A percentile compares a stretch with the other conserved stretches of the same genome.
phyloP scores from a whole-genome alignment of 495 filamentous ascomycete genomes.

The Trichoderma reesei region DNA sequence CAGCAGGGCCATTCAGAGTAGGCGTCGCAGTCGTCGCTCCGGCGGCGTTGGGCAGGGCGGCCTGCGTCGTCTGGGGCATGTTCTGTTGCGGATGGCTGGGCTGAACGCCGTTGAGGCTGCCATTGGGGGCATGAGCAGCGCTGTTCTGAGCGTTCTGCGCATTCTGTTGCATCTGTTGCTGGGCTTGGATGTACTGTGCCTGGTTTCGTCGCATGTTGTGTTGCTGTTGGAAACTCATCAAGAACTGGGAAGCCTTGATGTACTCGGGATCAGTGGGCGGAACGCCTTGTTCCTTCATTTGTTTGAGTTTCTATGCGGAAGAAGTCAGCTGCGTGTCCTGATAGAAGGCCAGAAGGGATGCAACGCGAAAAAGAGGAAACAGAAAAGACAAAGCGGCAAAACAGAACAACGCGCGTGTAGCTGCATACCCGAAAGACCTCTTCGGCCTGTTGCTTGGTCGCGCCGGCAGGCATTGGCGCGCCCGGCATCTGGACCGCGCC shows the following conservation, averaged over 20 bases:
- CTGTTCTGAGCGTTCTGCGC: conserved; percentile 27
- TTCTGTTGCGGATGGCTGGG: conserved; percentile 27
- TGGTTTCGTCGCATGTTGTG: conserved; percentile 42
- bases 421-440: conserved; percentile 48
- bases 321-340: conserved; percentile 1
- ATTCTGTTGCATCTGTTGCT: conserved; percentile 19
- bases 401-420: conserved; percentile 11
- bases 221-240: conserved; percentile 56
- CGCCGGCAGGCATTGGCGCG: conserved; percentile 42
- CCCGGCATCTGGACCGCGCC: conserved; percentile 53
- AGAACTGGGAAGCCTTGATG: conserved; percentile 58
- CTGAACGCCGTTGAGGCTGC: conserved; percentile 37
- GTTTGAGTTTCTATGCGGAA: conserved; percentile 57
- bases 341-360: neutral
- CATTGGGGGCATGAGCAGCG: conserved; percentile 30
- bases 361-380: neutral
- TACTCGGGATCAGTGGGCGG: conserved; percentile 70
- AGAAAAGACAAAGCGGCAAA: neutral
- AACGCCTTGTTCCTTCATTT: conserved; percentile 69
- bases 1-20: conserved; percentile 15
- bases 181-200: conserved; percentile 35
- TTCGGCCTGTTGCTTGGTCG: conserved; percentile 52
- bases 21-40: conserved; percentile 13
- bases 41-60: conserved; percentile 4
- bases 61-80: conserved; percentile 23